Evolutionary conservation across 495 filamentous ascomycete species (phyloP), one percentile per base, ranked within the genome.

Genomic region (Hypoxylon rickii): DNA sequence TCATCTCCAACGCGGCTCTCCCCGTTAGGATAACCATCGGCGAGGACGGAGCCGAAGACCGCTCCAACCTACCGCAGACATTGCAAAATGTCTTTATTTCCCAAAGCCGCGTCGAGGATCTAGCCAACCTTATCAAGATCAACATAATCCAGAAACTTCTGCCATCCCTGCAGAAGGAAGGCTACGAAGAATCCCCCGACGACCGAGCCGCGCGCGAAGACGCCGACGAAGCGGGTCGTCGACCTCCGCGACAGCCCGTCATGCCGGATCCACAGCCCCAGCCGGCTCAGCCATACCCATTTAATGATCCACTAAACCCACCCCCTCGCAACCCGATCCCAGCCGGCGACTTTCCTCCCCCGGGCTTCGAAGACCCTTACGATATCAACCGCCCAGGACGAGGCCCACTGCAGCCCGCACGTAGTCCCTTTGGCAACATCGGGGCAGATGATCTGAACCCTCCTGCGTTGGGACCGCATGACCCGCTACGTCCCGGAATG

Each of bases 291-390:
- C 55, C 89, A 84, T 8, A 86, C 87, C 68, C 76, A 83, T 64
- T 46, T 11, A 52, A 65, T 12, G 73, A 71, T 60, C 88, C 88
- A 8, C 75, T 92, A 5, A 82, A 83, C 3, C 75, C 74, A 2
- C 76, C 70, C 3, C 86, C 87, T 0, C 79, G 79, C n/a, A 79
- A 76, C 7, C 88, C 88, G 1, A 70, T 85, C 19, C 92, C 91
- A 15, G 70, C 79, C 1, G 88, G 81, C n/a, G 92, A 92, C 49
- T 90, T 95, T 57, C 80, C 86, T 0, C 90, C 91, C 0, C 94
- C 94, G 2, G 91, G 83, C 15, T 97, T 97, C 63, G 94, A 97
- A 53, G 92, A 97, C 73, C 92, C 96, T 61, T 90, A 89, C 64
- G 90, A 97, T 45, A 79, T 97, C 41, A 82, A 88, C 41, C 76